Conservation (phyloP, 2,329 filamentous ascomycete species). For the Helicocarpus griseus region DNA sequence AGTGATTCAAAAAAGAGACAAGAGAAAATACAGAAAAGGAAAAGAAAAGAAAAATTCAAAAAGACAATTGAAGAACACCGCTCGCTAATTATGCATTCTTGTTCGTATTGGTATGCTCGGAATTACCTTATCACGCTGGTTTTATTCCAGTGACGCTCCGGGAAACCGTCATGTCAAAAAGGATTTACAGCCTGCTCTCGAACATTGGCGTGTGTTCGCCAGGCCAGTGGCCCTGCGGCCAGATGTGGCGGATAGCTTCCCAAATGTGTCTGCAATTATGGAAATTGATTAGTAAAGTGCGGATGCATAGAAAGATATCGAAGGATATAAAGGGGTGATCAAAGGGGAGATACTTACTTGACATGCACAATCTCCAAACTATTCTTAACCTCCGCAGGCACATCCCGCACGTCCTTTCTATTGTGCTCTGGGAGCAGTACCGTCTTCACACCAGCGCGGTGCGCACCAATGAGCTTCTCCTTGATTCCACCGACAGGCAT, state of each 20-base stretch:
- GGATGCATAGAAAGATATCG: neutral
- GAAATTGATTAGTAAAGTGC: conserved; percentile 6
- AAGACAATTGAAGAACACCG: conserved; percentile 3
- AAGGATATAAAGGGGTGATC: neutral
- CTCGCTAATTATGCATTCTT: conserved; percentile 7
- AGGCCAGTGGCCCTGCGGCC: conserved; percentile 83
- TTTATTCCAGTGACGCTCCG: neutral
- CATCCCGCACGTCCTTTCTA: conserved; percentile 81
- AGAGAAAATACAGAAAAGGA: conserved; percentile 3
- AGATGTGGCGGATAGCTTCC: conserved; percentile 84
- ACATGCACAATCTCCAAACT: conserved; percentile 85
- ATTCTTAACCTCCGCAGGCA: conserved; percentile 79
- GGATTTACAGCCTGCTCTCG: conserved; percentile 66
- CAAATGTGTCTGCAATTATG: conserved; percentile 62
- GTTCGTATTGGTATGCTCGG: neutral
- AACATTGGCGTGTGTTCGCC: conserved; percentile 60
- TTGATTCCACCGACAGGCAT: conserved; percentile 96
- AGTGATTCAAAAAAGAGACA: conserved; percentile 3
- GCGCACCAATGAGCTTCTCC: conserved; percentile 92
- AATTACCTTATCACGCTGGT: no score
- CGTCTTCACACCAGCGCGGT: conserved; percentile 87
- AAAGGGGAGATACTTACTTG: conserved; percentile 47
- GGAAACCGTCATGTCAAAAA: neutral
- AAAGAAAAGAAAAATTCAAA: neutral
- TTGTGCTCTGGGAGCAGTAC: conserved; percentile 83